Evolutionary conservation across 345 rosid genomes (phyloP).

Genomic region (Litchi chinensis): DNA sequence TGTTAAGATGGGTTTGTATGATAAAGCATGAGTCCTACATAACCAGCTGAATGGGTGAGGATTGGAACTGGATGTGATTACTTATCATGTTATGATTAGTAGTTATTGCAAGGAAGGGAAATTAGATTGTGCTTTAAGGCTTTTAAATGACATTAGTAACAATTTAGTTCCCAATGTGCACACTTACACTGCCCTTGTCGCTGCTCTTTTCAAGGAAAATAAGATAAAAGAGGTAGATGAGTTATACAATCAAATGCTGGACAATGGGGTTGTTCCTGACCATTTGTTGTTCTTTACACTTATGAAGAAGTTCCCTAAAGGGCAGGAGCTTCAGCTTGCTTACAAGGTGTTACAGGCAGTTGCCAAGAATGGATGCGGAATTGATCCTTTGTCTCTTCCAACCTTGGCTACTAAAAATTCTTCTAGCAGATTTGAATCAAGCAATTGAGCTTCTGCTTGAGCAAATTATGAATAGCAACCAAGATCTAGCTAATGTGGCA

Average conservation of each 20-base stretch:
- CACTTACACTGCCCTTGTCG: conserved; percentile 58
- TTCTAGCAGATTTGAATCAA: conserved; percentile 25
- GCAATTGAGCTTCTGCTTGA: conserved; percentile 52
- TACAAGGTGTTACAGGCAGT: conserved; percentile 49
- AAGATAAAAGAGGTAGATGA: conserved; percentile 44
- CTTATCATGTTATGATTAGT: conserved; percentile 56
- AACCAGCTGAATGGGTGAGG: conserved; percentile 47
- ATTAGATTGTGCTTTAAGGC: conserved; percentile 49
- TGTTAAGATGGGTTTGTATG: conserved; percentile 48
- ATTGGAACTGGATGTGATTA: conserved; percentile 41
- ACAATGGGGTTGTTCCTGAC: conserved; percentile 58
- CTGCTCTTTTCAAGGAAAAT: conserved; percentile 51
- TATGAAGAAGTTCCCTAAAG: conserved; percentile 52
- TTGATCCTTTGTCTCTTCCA: conserved; percentile 23
- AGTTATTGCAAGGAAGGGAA: conserved; percentile 58
- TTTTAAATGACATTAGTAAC: conserved; percentile 37
- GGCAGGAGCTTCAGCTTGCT: conserved; percentile 53
- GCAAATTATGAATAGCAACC: conserved; percentile 43
- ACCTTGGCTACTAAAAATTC: conserved; percentile 26
- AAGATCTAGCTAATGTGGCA: conserved; percentile 46
- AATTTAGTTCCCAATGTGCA: conserved; percentile 46
- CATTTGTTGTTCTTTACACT: conserved; percentile 56
- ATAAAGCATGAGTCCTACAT: conserved; percentile 45
- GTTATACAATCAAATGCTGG: conserved; percentile 50
- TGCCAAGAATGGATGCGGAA: conserved; percentile 45